These are phyloP conservation scores for Phytopythium mirpurense DNA, from an alignment of 352 stramenopile species.

Conservation along the genomic window DNA sequence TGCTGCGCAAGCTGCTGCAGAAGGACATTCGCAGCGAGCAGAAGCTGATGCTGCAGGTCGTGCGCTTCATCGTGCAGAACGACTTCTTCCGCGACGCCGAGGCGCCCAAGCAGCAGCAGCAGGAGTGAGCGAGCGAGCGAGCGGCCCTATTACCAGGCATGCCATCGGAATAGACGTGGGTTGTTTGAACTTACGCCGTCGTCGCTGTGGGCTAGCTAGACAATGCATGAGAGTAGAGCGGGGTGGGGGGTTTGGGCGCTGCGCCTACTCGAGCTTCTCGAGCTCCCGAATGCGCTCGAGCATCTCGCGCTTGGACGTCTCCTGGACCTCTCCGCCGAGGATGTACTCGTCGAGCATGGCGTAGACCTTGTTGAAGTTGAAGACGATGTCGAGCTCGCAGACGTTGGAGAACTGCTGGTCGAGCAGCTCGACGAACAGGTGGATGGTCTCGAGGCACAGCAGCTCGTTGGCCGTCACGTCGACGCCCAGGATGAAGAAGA, in stretches of 20 bases:
- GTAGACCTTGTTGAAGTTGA: slow-evolving; percentile 96
- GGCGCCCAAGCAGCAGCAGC: no score
- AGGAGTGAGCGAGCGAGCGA: no score
- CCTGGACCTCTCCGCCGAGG: slow-evolving; percentile 90
- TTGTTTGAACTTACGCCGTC: no score
- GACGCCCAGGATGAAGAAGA: slow-evolving; percentile 98
- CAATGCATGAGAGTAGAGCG: no score
- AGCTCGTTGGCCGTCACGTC: slow-evolving; percentile 98
- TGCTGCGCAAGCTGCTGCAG: slow-evolving; percentile 70
- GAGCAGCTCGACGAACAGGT: slow-evolving; percentile 97
- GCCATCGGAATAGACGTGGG: background rate
- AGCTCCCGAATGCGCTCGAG: slow-evolving; percentile 90
- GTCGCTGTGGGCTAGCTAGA: no score
- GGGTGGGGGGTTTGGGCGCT: no score
- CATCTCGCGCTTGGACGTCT: slow-evolving; percentile 91
- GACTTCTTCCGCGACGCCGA: slow-evolving; percentile 39
- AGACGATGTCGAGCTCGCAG: slow-evolving; percentile 96
- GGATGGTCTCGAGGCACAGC: slow-evolving; percentile 96
- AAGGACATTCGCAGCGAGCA: slow-evolving; percentile 70
- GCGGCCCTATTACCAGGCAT: background rate
- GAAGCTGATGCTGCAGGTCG: slow-evolving; percentile 71
- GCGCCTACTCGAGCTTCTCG: slow-evolving; percentile 84
- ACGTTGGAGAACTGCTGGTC: slow-evolving; percentile 99
- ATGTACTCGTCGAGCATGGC: slow-evolving; percentile 95
- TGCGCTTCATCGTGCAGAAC: slow-evolving; percentile 52